Base-by-base conservation (phyloP, 148 eudicot species). In the Hydrangea macrophylla region DNA sequence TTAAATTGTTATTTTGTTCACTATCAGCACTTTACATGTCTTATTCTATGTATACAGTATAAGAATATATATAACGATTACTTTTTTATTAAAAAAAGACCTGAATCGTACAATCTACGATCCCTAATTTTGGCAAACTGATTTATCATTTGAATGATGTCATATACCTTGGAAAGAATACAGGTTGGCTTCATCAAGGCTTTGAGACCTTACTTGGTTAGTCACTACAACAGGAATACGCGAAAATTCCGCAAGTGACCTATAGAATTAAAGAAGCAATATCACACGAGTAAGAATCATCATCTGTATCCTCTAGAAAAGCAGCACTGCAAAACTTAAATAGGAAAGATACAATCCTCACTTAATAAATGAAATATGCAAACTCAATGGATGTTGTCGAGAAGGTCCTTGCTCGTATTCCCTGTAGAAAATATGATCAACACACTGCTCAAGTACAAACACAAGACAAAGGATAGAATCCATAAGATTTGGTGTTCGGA, bases 351-450 rank as follows among this genome's bases (percentile, higher is more conserved):
- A 71, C 11, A 17, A 36, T 60, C 75, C 83, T 76, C 70, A 92
- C 97, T 92, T 92, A 36, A 92, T 81, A 68, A 89, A 92, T 56
- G 97, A 87, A 72, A 89, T 87, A 72, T 87, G 97, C 97, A 96
- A 89, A 45, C 86, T 92, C 78, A 92, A 79, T 58, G 86, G 55
- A 72, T 85, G 85, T 55, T 85, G 89, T 81, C 82, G 79, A 44
- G 75, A 68, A 79, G 79, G 86, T 40, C 81, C 84, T 57, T 69
- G 84, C 36, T 81, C 90, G 45, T 70, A 69, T 79, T 92, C 96
- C 82, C 97, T 92, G 79, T 40, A 70, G 18, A 79, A 58, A 53
- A 39, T 22, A 59, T 61, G 44, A 57, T 35, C 20, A 55, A 67
- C 45, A 57, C 12, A 37, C 25, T 10, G 37, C 37, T 65, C 23